phyloP scores from a whole-genome alignment of 306 rosid genomes.

The Prunus mume region DNA sequence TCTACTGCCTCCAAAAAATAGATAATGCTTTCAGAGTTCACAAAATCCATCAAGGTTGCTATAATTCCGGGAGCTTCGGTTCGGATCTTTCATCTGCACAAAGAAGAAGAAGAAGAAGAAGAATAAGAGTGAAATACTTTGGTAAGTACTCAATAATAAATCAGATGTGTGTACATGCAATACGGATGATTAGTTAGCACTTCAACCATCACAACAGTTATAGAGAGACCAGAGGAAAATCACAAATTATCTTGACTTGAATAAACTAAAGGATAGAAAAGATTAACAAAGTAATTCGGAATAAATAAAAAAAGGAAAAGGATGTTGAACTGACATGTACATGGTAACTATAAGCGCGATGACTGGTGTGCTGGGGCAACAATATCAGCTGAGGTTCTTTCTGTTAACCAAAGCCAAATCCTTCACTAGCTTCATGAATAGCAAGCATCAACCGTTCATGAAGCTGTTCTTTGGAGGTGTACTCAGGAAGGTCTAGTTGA shows the following conservation, averaged over 20 bases:
- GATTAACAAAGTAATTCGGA: background rate
- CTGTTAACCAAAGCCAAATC: slow-evolving; percentile 88
- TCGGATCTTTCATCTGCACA: slow-evolving; percentile 1
- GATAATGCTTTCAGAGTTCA: background rate
- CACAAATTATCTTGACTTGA: background rate
- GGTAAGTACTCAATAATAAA: no score
- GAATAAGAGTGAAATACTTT: background rate
- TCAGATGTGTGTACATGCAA: no score
- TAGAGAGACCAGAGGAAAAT: background rate
- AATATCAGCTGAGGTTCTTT: slow-evolving; percentile 9
- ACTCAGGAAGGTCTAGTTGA: slow-evolving; percentile 98
- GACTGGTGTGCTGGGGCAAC: slow-evolving; percentile 33
- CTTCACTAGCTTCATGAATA: slow-evolving; percentile 96
- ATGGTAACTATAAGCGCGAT: slow-evolving; percentile 39
- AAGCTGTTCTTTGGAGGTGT: slow-evolving; percentile 89
- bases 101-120: background rate
- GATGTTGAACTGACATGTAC: slow-evolving; percentile 49
- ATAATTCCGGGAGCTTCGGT: background rate
- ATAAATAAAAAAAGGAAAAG: slow-evolving; percentile 9
- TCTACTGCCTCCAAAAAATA: background rate
- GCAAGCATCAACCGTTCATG: slow-evolving; percentile 95
- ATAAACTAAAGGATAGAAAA: background rate
- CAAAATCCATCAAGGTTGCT: slow-evolving; percentile 1
- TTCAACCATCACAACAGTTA: no score
- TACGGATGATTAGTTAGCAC: no score